phyloP scores from a whole-genome alignment of 1,139 yeast genomes.

The Taiozyma sp. region DNA sequence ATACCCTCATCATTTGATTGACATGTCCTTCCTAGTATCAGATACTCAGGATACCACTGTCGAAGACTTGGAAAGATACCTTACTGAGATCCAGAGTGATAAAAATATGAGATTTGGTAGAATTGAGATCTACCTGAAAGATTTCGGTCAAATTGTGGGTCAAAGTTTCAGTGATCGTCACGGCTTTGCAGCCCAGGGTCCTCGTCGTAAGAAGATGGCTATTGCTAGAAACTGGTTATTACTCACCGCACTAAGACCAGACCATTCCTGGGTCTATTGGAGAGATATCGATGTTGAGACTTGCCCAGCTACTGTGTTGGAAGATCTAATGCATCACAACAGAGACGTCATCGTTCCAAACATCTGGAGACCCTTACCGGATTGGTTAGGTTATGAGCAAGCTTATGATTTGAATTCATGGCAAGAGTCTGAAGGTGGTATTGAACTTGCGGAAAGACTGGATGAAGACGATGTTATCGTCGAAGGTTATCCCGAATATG shows the following conservation, averaged over 20 bases:
- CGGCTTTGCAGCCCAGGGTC: slow-evolving; percentile 58
- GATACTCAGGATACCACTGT: slow-evolving; percentile 46
- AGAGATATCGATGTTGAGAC: slow-evolving; percentile 56
- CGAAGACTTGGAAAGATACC: slow-evolving; percentile 32
- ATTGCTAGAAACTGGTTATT: slow-evolving; percentile 56
- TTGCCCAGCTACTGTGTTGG: slow-evolving; percentile 45
- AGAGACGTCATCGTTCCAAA: slow-evolving; percentile 46
- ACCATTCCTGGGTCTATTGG: slow-evolving; percentile 64
- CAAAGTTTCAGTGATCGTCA: slow-evolving; percentile 49
- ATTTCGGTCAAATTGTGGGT: slow-evolving; percentile 55
- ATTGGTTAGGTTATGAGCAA: slow-evolving; percentile 65
- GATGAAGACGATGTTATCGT: slow-evolving; percentile 37
- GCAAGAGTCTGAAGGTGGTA: slow-evolving; percentile 37
- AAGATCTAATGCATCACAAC: slow-evolving; percentile 51
- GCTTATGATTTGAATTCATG: slow-evolving; percentile 36
- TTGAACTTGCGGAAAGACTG: slow-evolving; percentile 30
- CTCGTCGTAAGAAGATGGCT: slow-evolving; percentile 56
- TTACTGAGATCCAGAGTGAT: slow-evolving; percentile 36
- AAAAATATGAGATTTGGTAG: slow-evolving; percentile 33
- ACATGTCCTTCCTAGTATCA: slow-evolving; percentile 48
- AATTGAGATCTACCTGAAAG: slow-evolving; percentile 49
- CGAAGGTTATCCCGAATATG: slow-evolving; percentile 37
- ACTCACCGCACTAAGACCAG: slow-evolving; percentile 45
- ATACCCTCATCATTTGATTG: slow-evolving; percentile 51
- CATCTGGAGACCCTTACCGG: slow-evolving; percentile 56